A percentile compares a stretch with the other conserved stretches of the same genome.
Evolutionary conservation across 2,329 filamentous ascomycete species (phyloP).

Genomic region (Pseudogymnoascus verrucosus): DNA sequence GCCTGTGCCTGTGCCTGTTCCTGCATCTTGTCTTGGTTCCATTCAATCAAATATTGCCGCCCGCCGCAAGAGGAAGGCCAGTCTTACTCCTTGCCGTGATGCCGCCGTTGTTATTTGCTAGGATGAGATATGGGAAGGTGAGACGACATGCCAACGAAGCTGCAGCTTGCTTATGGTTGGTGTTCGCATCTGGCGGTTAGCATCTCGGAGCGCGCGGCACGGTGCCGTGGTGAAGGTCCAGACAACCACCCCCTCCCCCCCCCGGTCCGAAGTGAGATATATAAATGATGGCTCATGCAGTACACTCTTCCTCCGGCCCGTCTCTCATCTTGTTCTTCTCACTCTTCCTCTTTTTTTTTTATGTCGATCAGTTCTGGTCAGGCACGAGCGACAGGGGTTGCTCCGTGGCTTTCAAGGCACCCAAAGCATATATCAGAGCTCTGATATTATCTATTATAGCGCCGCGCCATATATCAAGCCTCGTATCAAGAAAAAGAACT

Average conservation of each 20-base stretch:
- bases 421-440: not conserved
- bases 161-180: not conserved
- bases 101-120: not conserved
- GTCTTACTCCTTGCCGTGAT: not conserved
- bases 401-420: not conserved
- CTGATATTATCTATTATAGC: not conserved
- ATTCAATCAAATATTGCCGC: not conserved
- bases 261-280: not conserved
- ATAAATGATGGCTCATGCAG: not conserved
- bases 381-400: not conserved
- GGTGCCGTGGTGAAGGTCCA: not conserved
- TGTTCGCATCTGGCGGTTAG: not conserved
- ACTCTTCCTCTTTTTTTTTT: not conserved
- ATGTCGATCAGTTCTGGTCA: not conserved
- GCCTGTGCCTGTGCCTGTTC: too few species aligned
- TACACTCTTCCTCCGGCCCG: not conserved
- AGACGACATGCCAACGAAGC: not conserved
- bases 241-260: not conserved
- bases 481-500: not conserved
- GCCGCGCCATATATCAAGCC: not conserved
- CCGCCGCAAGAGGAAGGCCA: not conserved
- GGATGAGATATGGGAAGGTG: not conserved
- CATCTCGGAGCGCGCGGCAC: not conserved
- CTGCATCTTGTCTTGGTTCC: too few species aligned
- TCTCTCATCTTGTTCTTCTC: not conserved